Base-by-base conservation (phyloP, 1,139 yeast species). In the Hansenula sp. region DNA sequence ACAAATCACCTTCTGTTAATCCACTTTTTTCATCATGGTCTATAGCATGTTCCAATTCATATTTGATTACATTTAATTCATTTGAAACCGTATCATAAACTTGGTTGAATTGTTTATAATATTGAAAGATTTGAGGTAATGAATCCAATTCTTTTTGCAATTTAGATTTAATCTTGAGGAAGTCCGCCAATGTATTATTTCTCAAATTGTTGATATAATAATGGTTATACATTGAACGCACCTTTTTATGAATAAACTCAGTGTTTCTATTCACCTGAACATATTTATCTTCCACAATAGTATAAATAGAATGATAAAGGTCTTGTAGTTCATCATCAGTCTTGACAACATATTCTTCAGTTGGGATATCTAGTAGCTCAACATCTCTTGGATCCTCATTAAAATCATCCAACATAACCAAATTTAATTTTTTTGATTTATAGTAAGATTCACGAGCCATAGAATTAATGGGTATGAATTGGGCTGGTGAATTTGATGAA, bases 131-230 rank as follows among this genome's bases (percentile, higher is more conserved):
- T 31, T 37, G 33, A 33, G 36, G 39, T 15, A 50, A 17, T 8
- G 39, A 25, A 5, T 27, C 16, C 4, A 40, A n/a, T 28, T 48
- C 49, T n/a, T 28, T 36, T 4, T 15, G 17, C 11, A 47, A 39
- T 29, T 53, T 47, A 6, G 19, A 6, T 17, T 42, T 43, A 18
- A 57, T 52, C 21, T 52, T 40, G 9, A 40, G 24, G 34, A 57
- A 57, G 38, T 54, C 58, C 11, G 38, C 41, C 17, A 47, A 24
- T 0, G 57, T 47, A 1, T 45, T 30, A n/a, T 29, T 30, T 16
- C 59, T 31, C 13, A 57, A 39, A 12, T 47, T 44, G 19, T 53
- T 52, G 30, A 57, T 52, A 45, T 49, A 55, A 16, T 46, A 49
- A 36, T 48, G 48, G 17, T 44, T 37, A 5, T 46, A 40, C 29